A percentile compares a stretch with the other conserved stretches of the same genome.
phyloP scores from a whole-genome alignment of 345 rosid species.

The Hibiscus tridactylites region DNA sequence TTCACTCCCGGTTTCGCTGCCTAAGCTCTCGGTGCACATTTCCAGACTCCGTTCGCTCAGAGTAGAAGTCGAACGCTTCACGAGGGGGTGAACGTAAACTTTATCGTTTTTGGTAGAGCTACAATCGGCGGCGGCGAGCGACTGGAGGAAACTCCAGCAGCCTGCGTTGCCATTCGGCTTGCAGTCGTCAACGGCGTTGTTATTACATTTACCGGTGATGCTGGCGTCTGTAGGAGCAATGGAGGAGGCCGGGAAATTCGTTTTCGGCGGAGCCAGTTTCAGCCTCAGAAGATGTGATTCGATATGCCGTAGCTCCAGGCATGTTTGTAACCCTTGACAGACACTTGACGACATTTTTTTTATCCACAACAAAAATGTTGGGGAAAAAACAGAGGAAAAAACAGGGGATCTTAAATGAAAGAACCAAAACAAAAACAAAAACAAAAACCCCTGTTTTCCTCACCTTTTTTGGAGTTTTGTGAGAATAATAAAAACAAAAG shows the following conservation, averaged over 20 bases:
- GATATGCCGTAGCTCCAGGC: constrained; percentile 24
- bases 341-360: constrained; percentile 35
- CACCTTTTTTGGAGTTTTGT: constrained; percentile 3
- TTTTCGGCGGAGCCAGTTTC: constrained; percentile 29
- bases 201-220: not conserved
- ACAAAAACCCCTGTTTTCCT: not conserved
- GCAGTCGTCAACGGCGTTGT: not conserved
- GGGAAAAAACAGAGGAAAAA: not conserved
- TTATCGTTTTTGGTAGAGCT: constrained; percentile 7
- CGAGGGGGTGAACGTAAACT: constrained; percentile 47
- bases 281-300: constrained; percentile 31
- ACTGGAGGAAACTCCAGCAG: constrained; percentile 58
- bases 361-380: constrained; percentile 1
- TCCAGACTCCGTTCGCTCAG: constrained; percentile 63
- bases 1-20: constrained; percentile 70
- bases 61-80: constrained; percentile 33
- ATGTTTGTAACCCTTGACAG: constrained; percentile 41
- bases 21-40: constrained; percentile 90
- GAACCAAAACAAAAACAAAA: not conserved
- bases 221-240: not conserved
- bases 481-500: not conserved
- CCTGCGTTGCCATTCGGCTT: constrained; percentile 5
- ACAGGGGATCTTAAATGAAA: constrained; percentile 14
- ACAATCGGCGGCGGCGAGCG: constrained; percentile 20
- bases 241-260: not conserved